Evolutionary conservation across 305 asterid species (phyloP), one percentile per base, ranked within the genome.

Genomic region (Fraxinus dipetala): DNA sequence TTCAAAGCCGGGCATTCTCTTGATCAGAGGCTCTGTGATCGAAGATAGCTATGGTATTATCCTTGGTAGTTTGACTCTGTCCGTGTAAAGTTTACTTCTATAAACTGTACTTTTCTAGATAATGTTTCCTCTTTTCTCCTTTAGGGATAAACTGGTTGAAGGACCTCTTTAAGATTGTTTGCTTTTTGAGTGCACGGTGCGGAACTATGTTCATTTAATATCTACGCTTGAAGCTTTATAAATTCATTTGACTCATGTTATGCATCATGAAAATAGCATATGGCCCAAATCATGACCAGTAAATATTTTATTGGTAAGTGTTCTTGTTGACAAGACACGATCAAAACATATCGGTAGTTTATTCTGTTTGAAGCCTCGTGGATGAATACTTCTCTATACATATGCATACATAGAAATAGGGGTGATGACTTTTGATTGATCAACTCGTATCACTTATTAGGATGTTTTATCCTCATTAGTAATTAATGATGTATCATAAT

Each of bases 191-290:
- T 63, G 24, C 54, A 20, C 11, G 7, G 30, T 72, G 9, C 72
- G 16, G 51, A 38, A 40, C 78, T 32, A 72, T 67, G 70, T 76
- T 80, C 35, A 54, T 24, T 11, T 32, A 32, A 45, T 10, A 48
- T 16, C 54, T 5, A 9, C 2, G 18, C 77, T 0, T 24, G 20
- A 32, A 48, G 6, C 9, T 61, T 73, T 22, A 54, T 40, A 45
- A 22, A 76, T 38, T 61, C 73, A 36, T 72, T 7, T 32, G 22
- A 75, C 73, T 70, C 75, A 24, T 81, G 77, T 80, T 76, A 76
- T 76, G 38, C 56, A 61, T 73, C 28, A 45, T 34, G 38, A 30
- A 22, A 9, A 22, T 67, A 16, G 40, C 35, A 61, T 61, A 61
- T 69, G 76, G 76, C 77, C 22, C 30, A 20, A 74, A 63, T 69